These are phyloP conservation scores for Raffaelea deltoideospora DNA, from an alignment of 2,329 filamentous ascomycete genomes.

Conservation along the genomic window DNA sequence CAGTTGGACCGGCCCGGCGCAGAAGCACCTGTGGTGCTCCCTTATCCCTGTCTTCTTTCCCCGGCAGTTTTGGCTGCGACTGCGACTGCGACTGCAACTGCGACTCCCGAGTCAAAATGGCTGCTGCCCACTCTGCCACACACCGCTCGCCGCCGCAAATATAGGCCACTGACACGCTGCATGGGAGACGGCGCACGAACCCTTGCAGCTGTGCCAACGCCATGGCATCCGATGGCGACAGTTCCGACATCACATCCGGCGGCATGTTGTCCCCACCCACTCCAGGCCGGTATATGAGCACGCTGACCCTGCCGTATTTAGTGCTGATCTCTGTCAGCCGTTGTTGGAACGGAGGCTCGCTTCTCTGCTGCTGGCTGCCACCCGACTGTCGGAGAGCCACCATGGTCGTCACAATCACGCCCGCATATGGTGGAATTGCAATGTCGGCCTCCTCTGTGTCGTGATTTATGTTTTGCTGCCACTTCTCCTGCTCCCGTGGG, in stretches of 20 bases:
- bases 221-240: slow-evolving; percentile 24
- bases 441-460: slow-evolving; percentile 42
- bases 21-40: background rate
- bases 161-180: slow-evolving; percentile 25
- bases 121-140: slow-evolving; percentile 38
- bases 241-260: slow-evolving; percentile 7
- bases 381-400: slow-evolving; percentile 51
- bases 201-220: slow-evolving; percentile 34
- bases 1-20: background rate
- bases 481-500: too few species aligned
- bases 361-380: background rate
- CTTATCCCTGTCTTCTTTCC: slow-evolving; percentile 42
- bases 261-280: slow-evolving; percentile 14
- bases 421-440: slow-evolving; percentile 51
- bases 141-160: slow-evolving; percentile 34
- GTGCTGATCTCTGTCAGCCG: slow-evolving; percentile 22
- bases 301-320: slow-evolving; percentile 51
- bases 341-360: background rate
- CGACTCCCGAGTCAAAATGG: slow-evolving; percentile 31
- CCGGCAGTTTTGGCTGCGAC: slow-evolving; percentile 1
- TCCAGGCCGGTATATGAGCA: slow-evolving; percentile 48
- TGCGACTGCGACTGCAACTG: background rate
- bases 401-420: slow-evolving; percentile 55
- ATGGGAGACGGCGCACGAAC: slow-evolving; percentile 28
- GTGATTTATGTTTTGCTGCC: background rate